Percentiles rank a stretch among this genome's conserved stretches.
These are phyloP conservation scores for Cyclotella cryptica DNA, from an alignment of 108 stramenopile species.

Conservation along the genomic window DNA sequence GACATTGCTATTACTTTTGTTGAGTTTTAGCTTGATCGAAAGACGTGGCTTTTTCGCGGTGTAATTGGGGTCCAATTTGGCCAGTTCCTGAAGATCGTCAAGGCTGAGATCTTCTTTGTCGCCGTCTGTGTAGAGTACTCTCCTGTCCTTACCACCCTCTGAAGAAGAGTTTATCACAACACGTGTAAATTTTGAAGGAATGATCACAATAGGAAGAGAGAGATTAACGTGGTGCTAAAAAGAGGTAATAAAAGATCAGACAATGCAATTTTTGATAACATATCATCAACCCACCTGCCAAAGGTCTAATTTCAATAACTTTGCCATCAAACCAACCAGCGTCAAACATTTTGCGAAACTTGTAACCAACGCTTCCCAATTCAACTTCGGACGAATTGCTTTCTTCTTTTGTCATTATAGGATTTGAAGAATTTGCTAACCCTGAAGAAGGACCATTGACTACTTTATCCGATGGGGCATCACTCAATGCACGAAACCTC, in stretches of 20 bases:
- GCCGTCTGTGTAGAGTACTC: conserved; percentile 40
- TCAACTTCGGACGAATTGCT: neutral
- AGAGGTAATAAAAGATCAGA: neutral
- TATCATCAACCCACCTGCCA: conserved; percentile 15
- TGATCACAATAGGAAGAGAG: too few species aligned
- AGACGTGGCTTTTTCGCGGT: conserved; percentile 32
- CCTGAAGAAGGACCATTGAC: neutral
- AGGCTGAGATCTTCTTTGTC: conserved; percentile 48
- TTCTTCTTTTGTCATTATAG: neutral
- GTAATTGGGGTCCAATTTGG: conserved; percentile 38
- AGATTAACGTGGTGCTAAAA: neutral
- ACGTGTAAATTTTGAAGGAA: too few species aligned
- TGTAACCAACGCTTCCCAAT: conserved; percentile 39
- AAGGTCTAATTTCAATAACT: conserved; percentile 39
- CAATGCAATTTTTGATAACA: neutral
- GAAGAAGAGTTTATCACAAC: too few species aligned
- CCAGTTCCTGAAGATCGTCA: conserved; percentile 36
- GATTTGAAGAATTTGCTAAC: neutral
- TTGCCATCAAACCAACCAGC: conserved; percentile 44
- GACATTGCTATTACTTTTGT: conserved; percentile 17
- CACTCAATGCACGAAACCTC: conserved; percentile 20
- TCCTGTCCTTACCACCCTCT: conserved; percentile 33
- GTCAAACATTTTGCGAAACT: conserved; percentile 45
- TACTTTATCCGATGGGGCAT: neutral
- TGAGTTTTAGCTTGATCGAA: conserved; percentile 41